Evolutionary conservation across 441 rosid species (phyloP).

Genomic region (Gossypium trilobum): DNA sequence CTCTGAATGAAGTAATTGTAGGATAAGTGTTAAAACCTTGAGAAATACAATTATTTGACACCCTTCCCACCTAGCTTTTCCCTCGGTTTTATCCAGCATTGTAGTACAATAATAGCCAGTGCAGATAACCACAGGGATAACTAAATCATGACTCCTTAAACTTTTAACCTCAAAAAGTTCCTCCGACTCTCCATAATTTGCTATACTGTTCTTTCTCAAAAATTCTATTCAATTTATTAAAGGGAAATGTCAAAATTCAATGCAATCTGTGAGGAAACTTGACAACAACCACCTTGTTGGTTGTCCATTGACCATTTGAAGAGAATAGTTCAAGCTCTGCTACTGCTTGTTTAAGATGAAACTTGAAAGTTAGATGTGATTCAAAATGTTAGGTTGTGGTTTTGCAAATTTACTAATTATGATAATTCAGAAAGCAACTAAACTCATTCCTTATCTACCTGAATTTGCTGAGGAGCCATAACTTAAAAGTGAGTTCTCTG

Average conservation of each 20-base stretch:
- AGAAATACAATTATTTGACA: neutral
- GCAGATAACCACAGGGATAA: neutral
- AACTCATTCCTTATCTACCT: constrained; percentile 30
- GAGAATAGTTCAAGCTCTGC: neutral
- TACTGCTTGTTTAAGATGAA: neutral
- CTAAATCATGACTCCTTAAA: neutral
- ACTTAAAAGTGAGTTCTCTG: constrained; percentile 54
- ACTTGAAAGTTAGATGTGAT: neutral
- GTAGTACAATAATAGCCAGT: neutral
- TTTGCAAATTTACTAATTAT: neutral
- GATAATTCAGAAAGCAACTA: neutral
- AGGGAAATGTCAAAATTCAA: neutral
- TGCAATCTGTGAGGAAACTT: neutral
- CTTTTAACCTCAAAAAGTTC: neutral
- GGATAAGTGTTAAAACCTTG: neutral
- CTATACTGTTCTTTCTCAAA: neutral
- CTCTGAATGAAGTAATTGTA: neutral
- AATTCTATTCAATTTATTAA: neutral
- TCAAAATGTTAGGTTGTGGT: neutral
- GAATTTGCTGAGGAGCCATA: constrained; percentile 48
- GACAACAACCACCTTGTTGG: neutral
- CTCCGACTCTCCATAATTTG: neutral
- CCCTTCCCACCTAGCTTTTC: neutral
- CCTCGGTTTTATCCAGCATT: neutral
- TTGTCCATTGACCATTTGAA: neutral